Evolutionary conservation across 352 stramenopile species (phyloP).

Genomic region (Phytophthora pisi): DNA sequence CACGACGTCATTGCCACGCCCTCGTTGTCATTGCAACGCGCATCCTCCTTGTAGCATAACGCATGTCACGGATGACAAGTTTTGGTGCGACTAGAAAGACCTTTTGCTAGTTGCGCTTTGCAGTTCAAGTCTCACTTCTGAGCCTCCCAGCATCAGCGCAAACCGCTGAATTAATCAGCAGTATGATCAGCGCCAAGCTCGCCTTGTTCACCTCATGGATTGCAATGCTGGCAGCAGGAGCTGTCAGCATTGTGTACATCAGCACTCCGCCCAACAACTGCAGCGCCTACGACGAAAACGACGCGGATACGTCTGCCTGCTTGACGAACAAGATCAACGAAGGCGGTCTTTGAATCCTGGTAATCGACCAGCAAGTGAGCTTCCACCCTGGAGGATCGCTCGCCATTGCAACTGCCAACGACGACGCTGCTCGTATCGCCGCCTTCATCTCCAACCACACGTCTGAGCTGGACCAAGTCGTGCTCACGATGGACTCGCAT

Average conservation of each 20-base stretch:
- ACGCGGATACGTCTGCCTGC: conserved; percentile 35
- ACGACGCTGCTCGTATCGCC: conserved; percentile 87
- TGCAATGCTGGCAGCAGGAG: conserved; percentile 1
- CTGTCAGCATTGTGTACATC: conserved; percentile 14
- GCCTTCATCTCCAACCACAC: conserved; percentile 75
- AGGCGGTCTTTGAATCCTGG: conserved; percentile 66
- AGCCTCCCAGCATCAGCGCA: conserved; percentile 1
- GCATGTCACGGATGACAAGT: neutral
- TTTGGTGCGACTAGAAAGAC: conserved; percentile 1
- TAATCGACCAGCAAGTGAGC: conserved; percentile 94
- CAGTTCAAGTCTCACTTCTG: conserved; percentile 1
- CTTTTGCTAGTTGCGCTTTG: conserved; percentile 1
- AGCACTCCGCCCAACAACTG: conserved; percentile 21
- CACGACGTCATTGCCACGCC: conserved; percentile 17
- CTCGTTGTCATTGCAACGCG: conserved; percentile 6
- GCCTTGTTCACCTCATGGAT: conserved; percentile 7
- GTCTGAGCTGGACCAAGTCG: conserved; percentile 68
- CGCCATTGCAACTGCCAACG: conserved; percentile 86
- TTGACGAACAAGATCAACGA: conserved; percentile 32
- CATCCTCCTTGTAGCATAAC: conserved; percentile 7
- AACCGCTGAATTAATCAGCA: neutral
- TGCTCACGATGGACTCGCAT: conserved; percentile 96
- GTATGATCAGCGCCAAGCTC: conserved; percentile 17
- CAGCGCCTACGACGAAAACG: conserved; percentile 10
- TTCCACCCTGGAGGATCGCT: conserved; percentile 94